Base-by-base conservation (phyloP, 2,329 filamentous ascomycete genomes). In the Xylaria digitata region DNA sequence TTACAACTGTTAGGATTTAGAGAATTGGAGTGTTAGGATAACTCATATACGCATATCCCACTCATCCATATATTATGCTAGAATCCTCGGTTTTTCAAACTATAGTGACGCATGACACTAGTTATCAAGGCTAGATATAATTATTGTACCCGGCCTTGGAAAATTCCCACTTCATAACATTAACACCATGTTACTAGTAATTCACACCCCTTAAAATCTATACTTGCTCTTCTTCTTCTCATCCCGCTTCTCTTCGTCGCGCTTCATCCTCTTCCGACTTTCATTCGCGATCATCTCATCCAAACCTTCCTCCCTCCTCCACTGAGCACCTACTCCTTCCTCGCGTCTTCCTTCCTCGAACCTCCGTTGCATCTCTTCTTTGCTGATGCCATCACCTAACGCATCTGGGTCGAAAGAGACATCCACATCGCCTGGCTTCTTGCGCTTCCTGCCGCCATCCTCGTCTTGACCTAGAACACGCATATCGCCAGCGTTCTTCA, bases 231-330 rank as follows among this genome's bases (percentile, higher is more conserved):
- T 86, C 78, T 84, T 88, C 79, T 82, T 87, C 83, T 90, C 90
- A 70, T 88, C 86, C 74, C 86, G 85, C 78, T 89, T 89, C 80
- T 97, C 93, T 78, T 93, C 90, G 73, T 97, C 94, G 71, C 92
- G 88, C 86, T 94, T 96, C 78, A 94, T 87, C 77, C 94, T 87
- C 86, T 98, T 98, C 71, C 93, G 87, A 76, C 90, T 93, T 82
- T 98, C 96, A 75, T 93, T 90, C 13, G 93, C 93, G 82, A 99
- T 97, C 92, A 99, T 96, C 75, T 97, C 92, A 74, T 90, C 95
- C 63, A 99, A 81, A 77, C 97, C 95, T 73, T 98, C 95, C 78
- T 97, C 92, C 80, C 86, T 84, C 65, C 89, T 87, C 87, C 90
- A 93, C 74, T 89, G 86, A 23, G 89, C 87, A 42, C 90, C 89